phyloP scores from a whole-genome alignment of 2,329 filamentous ascomycete species.

The Penicillium sp. region DNA sequence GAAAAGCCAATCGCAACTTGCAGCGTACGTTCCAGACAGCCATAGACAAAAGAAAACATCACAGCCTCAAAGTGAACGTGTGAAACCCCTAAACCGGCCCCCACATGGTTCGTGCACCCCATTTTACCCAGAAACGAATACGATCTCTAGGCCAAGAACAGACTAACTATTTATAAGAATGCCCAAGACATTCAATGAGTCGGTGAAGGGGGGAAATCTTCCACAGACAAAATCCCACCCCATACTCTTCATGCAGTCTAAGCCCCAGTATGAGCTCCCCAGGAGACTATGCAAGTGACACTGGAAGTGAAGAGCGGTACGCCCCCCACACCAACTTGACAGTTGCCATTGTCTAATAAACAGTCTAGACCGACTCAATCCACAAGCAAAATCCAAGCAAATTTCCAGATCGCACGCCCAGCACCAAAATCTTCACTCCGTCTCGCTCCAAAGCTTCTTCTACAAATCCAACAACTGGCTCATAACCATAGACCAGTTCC shows the following conservation, averaged over 20 bases:
- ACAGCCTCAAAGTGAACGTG: not conserved
- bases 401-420: slow-evolving; percentile 30
- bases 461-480: slow-evolving; percentile 33
- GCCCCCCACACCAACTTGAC: not conserved
- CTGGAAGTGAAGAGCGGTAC: slow-evolving; percentile 22
- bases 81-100: not conserved
- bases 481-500: slow-evolving; percentile 24
- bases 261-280: slow-evolving; percentile 9
- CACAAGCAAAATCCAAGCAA: slow-evolving; percentile 21
- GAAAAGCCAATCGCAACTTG: not conserved
- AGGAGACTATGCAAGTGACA: slow-evolving; percentile 21
- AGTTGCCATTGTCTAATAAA: not conserved
- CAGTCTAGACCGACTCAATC: not conserved
- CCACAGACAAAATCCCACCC: not conserved
- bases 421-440: slow-evolving; percentile 30
- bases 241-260: not conserved
- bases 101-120: slow-evolving; percentile 12
- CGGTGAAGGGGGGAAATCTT: not conserved
- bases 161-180: not conserved
- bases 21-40: not conserved
- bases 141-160: slow-evolving; percentile 7
- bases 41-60: not conserved
- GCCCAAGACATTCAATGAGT: not conserved
- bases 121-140: slow-evolving; percentile 16
- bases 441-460: slow-evolving; percentile 26